Evolutionary conservation across 2,329 filamentous ascomycete species (phyloP).

Genomic region (Aspergillus carbonarius): DNA sequence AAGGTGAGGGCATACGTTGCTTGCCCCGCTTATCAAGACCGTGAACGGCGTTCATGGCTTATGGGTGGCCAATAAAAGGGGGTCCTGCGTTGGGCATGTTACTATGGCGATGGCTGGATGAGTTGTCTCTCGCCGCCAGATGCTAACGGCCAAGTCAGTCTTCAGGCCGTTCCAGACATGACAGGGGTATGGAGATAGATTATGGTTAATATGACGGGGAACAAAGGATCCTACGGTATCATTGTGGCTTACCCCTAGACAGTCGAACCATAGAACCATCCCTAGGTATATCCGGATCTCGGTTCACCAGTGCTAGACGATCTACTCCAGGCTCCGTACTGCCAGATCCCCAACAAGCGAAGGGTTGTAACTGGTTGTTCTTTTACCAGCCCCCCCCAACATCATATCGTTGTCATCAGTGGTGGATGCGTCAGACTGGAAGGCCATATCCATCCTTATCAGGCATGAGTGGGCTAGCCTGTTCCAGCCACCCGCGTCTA

Average conservation of each 20-base stretch:
- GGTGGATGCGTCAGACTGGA: slow-evolving; percentile 1
- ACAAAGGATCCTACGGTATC: no score
- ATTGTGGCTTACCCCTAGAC: no score
- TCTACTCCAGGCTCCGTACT: not conserved
- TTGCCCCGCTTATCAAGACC: not conserved
- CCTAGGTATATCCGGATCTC: no score
- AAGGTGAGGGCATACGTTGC: not conserved
- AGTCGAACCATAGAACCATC: no score
- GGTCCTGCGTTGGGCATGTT: not conserved
- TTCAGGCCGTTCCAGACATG: not conserved
- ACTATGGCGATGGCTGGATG: not conserved
- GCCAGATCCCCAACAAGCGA: not conserved
- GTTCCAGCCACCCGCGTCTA: slow-evolving; percentile 8
- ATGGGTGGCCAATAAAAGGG: not conserved
- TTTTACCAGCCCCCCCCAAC: not conserved
- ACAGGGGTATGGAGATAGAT: not conserved
- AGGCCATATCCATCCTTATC: slow-evolving; percentile 1
- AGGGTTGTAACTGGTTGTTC: not conserved
- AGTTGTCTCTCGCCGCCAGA: no score
- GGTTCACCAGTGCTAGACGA: not conserved
- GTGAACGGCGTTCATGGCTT: not conserved
- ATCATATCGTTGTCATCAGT: not conserved
- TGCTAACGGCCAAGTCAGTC: not conserved
- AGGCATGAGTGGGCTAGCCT: not conserved
- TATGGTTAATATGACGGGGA: not conserved